These are phyloP conservation scores for Fusarium mangiferae DNA, from an alignment of 2,329 filamentous ascomycete genomes.

Conservation along the genomic window DNA sequence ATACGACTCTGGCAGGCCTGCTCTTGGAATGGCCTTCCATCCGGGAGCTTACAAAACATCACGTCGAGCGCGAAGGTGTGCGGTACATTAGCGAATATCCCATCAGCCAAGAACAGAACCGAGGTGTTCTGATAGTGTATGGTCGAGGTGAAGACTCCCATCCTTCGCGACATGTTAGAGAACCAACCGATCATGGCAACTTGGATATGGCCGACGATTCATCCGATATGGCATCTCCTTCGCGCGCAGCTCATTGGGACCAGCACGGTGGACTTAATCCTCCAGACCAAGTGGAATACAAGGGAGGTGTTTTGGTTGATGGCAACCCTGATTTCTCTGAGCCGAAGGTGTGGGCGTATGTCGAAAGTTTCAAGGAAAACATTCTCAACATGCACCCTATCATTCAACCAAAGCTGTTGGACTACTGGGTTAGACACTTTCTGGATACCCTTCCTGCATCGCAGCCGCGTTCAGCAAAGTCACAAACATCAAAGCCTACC, in stretches of 20 bases:
- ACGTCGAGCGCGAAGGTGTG: conserved; percentile 60
- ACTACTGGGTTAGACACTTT: conserved; percentile 64
- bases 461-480: conserved; percentile 40
- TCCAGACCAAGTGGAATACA: conserved; percentile 53
- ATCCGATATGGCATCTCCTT: conserved; percentile 63
- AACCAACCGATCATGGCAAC: conserved; percentile 51
- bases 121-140: conserved; percentile 79
- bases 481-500: conserved; percentile 44
- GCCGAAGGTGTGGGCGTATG: conserved; percentile 62
- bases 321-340: conserved; percentile 66
- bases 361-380: conserved; percentile 67
- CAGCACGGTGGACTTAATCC: conserved; percentile 64
- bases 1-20: conserved; percentile 89
- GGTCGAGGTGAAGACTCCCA: conserved; percentile 81
- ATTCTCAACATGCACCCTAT: conserved; percentile 75
- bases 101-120: conserved; percentile 76
- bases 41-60: conserved; percentile 66
- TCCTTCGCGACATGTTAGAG: conserved; percentile 60
- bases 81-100: conserved; percentile 76
- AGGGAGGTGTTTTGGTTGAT: conserved; percentile 52
- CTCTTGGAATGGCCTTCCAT: conserved; percentile 80
- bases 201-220: conserved; percentile 59
- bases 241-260: conserved; percentile 67
- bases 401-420: conserved; percentile 64
- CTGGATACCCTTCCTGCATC: conserved; percentile 57